phyloP scores from a whole-genome alignment of 768 basidiomycete genomes.

The Lanmaoa pseudosensibilis region DNA sequence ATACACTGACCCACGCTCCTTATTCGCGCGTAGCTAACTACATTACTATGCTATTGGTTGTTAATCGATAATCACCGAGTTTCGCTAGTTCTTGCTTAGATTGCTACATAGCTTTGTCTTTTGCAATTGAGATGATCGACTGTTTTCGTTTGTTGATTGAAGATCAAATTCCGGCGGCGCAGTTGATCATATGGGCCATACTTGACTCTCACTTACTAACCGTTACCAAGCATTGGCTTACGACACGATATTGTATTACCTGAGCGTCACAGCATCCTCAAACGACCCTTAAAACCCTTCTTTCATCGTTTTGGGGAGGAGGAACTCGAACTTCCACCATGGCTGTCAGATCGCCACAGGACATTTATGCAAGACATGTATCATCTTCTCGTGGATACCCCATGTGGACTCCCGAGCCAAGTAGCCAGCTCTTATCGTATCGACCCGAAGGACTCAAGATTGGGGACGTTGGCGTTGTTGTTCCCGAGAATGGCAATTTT shows the following conservation, averaged over 20 bases:
- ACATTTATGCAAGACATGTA: conserved; percentile 26
- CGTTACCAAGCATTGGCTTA: conserved; percentile 14
- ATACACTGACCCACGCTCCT: neutral
- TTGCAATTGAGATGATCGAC: neutral
- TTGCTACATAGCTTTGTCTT: conserved; percentile 18
- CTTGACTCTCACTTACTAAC: conserved; percentile 8
- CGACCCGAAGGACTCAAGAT: conserved; percentile 33
- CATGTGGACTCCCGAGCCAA: conserved; percentile 37
- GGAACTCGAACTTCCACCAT: conserved; percentile 7
- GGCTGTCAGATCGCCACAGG: conserved; percentile 26
- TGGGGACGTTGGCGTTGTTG: conserved; percentile 42
- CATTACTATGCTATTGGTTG: conserved; percentile 4
- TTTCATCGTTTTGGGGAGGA: neutral
- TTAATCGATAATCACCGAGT: neutral
- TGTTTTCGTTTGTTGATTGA: conserved; percentile 12
- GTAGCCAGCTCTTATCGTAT: conserved; percentile 26
- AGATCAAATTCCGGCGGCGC: neutral
- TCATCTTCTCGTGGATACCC: conserved; percentile 35
- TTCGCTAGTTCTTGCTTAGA: conserved; percentile 7
- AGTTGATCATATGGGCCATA: no score
- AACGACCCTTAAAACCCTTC: neutral
- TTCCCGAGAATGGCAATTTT: conserved; percentile 34
- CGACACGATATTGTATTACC: neutral
- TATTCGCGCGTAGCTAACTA: neutral
- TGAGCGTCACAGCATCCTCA: conserved; percentile 14